Conservation (phyloP, 768 basidiomycete genomes). For the Mycena olivaceomarginata region DNA sequence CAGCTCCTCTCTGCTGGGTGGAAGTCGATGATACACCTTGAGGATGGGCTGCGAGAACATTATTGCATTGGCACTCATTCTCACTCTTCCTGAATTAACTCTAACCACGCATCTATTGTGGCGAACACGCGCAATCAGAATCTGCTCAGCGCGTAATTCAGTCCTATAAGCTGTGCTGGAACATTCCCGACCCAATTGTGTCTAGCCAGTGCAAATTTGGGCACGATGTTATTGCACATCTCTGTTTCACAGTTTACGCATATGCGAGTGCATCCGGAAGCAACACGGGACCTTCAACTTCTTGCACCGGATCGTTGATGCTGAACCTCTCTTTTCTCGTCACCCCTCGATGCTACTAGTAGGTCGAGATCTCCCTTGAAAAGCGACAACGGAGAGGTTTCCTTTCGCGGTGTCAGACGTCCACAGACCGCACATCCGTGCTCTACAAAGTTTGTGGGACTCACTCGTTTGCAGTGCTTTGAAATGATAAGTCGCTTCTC, state of each 20-base stretch:
- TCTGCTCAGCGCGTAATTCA: slow-evolving; percentile 53
- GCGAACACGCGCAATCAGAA: slow-evolving; percentile 49
- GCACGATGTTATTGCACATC: background rate
- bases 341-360: background rate
- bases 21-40: slow-evolving; percentile 51
- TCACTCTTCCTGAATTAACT: slow-evolving; percentile 49
- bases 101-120: slow-evolving; percentile 53
- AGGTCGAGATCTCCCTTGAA: background rate
- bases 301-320: background rate
- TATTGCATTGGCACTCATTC: slow-evolving; percentile 55
- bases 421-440: background rate
- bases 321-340: background rate
- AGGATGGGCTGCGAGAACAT: slow-evolving; percentile 50
- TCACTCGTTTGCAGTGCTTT: background rate
- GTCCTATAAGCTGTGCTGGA: slow-evolving; percentile 46
- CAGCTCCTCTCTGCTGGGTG: slow-evolving; percentile 46
- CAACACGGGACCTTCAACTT: background rate
- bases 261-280: background rate
- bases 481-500: background rate
- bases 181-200: slow-evolving; percentile 59
- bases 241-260: background rate
- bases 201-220: background rate
- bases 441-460: background rate
- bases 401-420: background rate
- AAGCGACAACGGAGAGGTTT: background rate